Conservation (phyloP, 108 stramenopile species). For the Nitzschia sp. region DNA sequence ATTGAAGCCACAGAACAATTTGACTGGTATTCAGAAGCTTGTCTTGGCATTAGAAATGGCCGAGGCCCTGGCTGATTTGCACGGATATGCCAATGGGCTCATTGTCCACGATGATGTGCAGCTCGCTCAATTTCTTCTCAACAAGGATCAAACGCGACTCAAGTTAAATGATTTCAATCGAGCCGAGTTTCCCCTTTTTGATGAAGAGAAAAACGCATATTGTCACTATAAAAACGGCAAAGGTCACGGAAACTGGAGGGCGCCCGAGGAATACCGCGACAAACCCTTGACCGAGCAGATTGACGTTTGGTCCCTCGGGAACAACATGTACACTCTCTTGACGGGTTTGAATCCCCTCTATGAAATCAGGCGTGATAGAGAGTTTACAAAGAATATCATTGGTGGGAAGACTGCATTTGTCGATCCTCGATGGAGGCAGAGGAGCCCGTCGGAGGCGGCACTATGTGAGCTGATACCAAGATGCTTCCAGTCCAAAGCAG, state of each 20-base stretch:
- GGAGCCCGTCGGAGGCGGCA: slow-evolving; percentile 30
- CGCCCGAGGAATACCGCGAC: slow-evolving; percentile 70
- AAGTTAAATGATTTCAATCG: slow-evolving; percentile 81
- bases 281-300: slow-evolving; percentile 62
- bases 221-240: slow-evolving; percentile 60
- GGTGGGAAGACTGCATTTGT: slow-evolving; percentile 32
- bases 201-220: slow-evolving; percentile 52
- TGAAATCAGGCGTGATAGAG: slow-evolving; percentile 13
- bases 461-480: slow-evolving; percentile 40
- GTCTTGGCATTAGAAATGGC: slow-evolving; percentile 61
- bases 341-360: slow-evolving; percentile 47
- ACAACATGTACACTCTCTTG: slow-evolving; percentile 53
- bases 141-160: slow-evolving; percentile 35
- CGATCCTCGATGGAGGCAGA: slow-evolving; percentile 37
- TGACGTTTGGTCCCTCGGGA: slow-evolving; percentile 62
- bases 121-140: slow-evolving; percentile 60
- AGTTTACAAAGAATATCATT: slow-evolving; percentile 22
- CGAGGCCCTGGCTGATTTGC: slow-evolving; percentile 70
- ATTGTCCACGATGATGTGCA: slow-evolving; percentile 81
- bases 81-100: slow-evolving; percentile 58
- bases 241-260: slow-evolving; percentile 51
- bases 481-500: slow-evolving; percentile 42
- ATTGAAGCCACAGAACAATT: slow-evolving; percentile 45
- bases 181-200: slow-evolving; percentile 65
- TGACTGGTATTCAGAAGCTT: slow-evolving; percentile 55